A percentile compares a stretch with the other conserved stretches of the same genome.
phyloP scores from a whole-genome alignment of 2,329 filamentous ascomycete genomes.

The Berkeleyomyces rouxiae region DNA sequence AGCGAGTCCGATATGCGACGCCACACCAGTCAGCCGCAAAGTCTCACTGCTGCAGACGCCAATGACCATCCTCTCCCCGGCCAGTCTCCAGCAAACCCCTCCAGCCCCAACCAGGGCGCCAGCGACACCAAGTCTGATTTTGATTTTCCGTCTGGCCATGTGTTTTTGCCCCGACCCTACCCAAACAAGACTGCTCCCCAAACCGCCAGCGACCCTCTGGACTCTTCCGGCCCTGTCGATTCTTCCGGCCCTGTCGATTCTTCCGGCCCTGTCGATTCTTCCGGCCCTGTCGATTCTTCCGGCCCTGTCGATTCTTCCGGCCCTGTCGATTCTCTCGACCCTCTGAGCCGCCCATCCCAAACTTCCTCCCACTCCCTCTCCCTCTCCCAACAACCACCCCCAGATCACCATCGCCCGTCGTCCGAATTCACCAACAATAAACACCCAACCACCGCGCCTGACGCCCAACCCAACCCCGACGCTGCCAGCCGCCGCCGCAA shows the following conservation, averaged over 20 bases:
- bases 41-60: conserved; percentile 16
- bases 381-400: no score
- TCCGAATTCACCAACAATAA: no score
- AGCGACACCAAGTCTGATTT: background rate
- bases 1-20: conserved; percentile 43
- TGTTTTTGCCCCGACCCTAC: background rate
- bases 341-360: no score
- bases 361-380: background rate
- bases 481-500: background rate
- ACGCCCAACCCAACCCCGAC: no score
- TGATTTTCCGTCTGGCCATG: background rate
- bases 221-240: background rate
- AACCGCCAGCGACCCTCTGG: background rate
- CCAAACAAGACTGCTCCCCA: background rate
- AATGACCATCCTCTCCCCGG: conserved; percentile 10
- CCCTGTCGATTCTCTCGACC: no score
- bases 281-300: background rate
- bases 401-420: no score
- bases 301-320: no score
- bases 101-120: conserved; percentile 7
- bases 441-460: no score
- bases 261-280: background rate
- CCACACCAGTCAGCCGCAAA: conserved; percentile 24
- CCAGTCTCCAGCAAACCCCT: conserved; percentile 3
- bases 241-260: no score